These are phyloP conservation scores for Speleostelium caveatum DNA, from an alignment of 78 protist species.

Conservation along the genomic window DNA sequence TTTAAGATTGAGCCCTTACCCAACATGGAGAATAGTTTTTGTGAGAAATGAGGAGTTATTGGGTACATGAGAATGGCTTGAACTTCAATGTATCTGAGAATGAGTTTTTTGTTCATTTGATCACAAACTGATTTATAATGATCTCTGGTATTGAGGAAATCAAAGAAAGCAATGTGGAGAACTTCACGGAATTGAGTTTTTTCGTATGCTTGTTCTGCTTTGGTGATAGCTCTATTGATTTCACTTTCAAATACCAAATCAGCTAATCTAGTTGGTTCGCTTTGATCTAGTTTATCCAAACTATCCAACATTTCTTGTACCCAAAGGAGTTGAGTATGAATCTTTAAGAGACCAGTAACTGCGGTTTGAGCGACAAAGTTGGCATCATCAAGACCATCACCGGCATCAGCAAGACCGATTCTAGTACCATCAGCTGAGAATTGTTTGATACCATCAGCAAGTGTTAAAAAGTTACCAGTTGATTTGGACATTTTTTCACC, in stretches of 20 bases:
- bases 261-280: slow-evolving; percentile 44
- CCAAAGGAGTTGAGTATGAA: slow-evolving; percentile 93
- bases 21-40: slow-evolving; percentile 91
- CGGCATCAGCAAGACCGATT: slow-evolving; percentile 98
- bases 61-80: slow-evolving; percentile 95
- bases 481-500: slow-evolving; percentile 99
- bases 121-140: slow-evolving; percentile 81
- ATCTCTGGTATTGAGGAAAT: slow-evolving; percentile 89
- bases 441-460: slow-evolving; percentile 70
- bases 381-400: slow-evolving; percentile 99
- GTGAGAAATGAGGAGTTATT: slow-evolving; percentile 96
- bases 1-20: slow-evolving; percentile 80
- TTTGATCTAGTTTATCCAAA: slow-evolving; percentile 11
- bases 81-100: slow-evolving; percentile 83
- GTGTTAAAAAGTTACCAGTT: slow-evolving; percentile 99
- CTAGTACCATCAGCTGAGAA: slow-evolving; percentile 96
- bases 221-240: slow-evolving; percentile 69
- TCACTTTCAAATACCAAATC: slow-evolving; percentile 88
- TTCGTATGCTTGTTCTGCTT: slow-evolving; percentile 77
- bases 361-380: slow-evolving; percentile 95
- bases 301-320: slow-evolving; percentile 45
- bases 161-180: slow-evolving; percentile 88
- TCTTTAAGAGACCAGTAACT: slow-evolving; percentile 89
- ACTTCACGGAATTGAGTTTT: slow-evolving; percentile 95
- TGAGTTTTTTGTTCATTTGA: slow-evolving; percentile 82